Base-by-base conservation (phyloP, 176 grass and related monocot species). In the Carex parvula region DNA sequence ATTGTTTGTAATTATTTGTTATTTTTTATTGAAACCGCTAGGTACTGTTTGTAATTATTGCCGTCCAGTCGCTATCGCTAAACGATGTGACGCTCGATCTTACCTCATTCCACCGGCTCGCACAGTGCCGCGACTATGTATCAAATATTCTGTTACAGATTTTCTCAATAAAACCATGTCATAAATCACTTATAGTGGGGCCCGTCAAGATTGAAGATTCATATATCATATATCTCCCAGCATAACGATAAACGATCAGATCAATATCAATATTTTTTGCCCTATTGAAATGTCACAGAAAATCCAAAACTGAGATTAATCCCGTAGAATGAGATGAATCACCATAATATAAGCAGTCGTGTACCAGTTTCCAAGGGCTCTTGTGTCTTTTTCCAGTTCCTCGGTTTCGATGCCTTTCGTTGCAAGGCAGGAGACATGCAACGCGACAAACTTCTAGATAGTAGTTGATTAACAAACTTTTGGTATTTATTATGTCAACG, bases 71-170 rank as follows among this genome's bases (percentile, higher is more conserved):
- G 46, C 71, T 75, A 15, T 78, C 32, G 46, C 71, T 75, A 15
- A 75, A 50, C 46, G 85, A 81, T 48, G 86, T 74, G 86, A 87
- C 68, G 15, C 65, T 30, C 20, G 55, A 77, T 37, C 79, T 87
- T 60, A 87, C 86, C 79, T 55, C 33, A 68, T n/a, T 48, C 0
- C 3, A 2, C n/a, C 16, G 79, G 58, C 79, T 35, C 3, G 55
- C 14, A 64, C 61, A 37, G 8, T 58, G 21, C 46, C 12, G n/a
- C 17, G 52, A 7, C 10, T 15, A 79, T 61, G 29, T 22, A 74
- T 64, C 9, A 81, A 8, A 20, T 53, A 48, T 53, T 52, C 21
- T 13, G 8, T 22, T 53, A 75, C 42, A 55, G 8, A 52, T 76
- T 29, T 54, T 76, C 22, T 76, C 3, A 76, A 54, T 32, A 3